phyloP scores from a whole-genome alignment of 352 stramenopile species.

The Phytophthora uliginosa region DNA sequence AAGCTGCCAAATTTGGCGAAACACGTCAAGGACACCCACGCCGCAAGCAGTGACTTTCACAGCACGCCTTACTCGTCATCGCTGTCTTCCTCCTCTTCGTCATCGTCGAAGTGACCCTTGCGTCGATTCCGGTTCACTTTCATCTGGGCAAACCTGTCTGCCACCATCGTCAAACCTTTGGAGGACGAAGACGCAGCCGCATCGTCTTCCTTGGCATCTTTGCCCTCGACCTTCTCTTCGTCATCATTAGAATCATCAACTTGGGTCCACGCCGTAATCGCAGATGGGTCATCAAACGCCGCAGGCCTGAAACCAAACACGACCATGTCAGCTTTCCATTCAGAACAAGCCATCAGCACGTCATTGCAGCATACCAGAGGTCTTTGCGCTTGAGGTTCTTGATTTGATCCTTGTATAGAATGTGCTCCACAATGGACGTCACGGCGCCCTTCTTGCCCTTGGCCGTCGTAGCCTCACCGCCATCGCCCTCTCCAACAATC shows the following conservation, averaged over 20 bases:
- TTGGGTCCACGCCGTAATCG: conserved; percentile 14
- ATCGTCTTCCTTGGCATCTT: conserved; percentile 27
- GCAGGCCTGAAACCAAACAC: conserved; percentile 51
- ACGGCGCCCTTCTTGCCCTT: conserved; percentile 92
- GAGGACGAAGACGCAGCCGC: conserved; percentile 7
- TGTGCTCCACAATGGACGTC: conserved; percentile 95
- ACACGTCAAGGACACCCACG: conserved; percentile 11
- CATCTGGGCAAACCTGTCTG: conserved; percentile 58
- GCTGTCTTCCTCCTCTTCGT: conserved; percentile 74
- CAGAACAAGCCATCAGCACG: conserved; percentile 4
- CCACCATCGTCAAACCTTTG: conserved; percentile 73
- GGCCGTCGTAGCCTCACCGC: conserved; percentile 70
- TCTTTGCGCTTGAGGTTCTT: conserved; percentile 96
- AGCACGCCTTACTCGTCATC: conserved; percentile 47
- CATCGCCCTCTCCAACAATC: conserved; percentile 91
- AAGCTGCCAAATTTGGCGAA: conserved; percentile 33
- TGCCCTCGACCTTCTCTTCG: conserved; percentile 25
- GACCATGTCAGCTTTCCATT: background rate
- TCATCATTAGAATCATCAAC: conserved; percentile 16
- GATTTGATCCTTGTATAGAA: conserved; percentile 99
- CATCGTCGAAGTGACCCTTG: conserved; percentile 79
- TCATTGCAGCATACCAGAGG: conserved; percentile 81
- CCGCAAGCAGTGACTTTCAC: background rate
- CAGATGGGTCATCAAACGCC: conserved; percentile 49
- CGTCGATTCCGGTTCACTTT: conserved; percentile 85